These are phyloP conservation scores for Taphrina wiesneri DNA, from an alignment of 1,139 yeast genomes.

Conservation along the genomic window DNA sequence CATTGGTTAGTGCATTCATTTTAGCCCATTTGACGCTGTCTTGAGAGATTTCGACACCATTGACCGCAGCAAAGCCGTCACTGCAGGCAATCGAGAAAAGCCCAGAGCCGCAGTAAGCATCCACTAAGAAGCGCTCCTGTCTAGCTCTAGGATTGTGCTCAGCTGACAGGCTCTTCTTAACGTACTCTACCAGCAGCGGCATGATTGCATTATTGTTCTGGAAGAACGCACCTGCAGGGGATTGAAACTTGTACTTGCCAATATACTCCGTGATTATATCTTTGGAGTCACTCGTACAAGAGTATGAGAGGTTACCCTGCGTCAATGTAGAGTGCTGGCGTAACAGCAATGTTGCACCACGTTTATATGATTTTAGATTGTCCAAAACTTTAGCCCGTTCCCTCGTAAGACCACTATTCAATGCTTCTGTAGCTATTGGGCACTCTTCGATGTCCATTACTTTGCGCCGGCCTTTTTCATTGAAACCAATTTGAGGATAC, in stretches of 20 bases:
- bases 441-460: conserved; percentile 93
- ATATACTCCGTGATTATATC: conserved; percentile 79
- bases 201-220: conserved; percentile 92
- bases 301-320: conserved; percentile 35
- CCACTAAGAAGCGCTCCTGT: conserved; percentile 63
- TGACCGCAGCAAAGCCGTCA: conserved; percentile 70
- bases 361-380: conserved; percentile 58
- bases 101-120: conserved; percentile 98
- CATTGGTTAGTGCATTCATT: conserved; percentile 73
- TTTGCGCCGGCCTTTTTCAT: conserved; percentile 71
- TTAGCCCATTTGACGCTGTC: conserved; percentile 88
- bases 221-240: conserved; percentile 83
- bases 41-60: conserved; percentile 93
- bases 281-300: conserved; percentile 62
- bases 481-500: conserved; percentile 72
- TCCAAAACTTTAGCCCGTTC: conserved; percentile 61
- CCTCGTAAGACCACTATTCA: conserved; percentile 71
- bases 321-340: conserved; percentile 67
- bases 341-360: conserved; percentile 83
- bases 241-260: conserved; percentile 69
- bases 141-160: neutral
- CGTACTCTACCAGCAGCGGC: conserved; percentile 78
- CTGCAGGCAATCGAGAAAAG: conserved; percentile 86
- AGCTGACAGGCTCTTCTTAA: conserved; percentile 59
- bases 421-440: conserved; percentile 75